Percentiles rank a stretch among this genome's conserved stretches.
Evolutionary conservation across 1,284 basidiomycete species (phyloP).

Genomic region (Cryptococcus depauperatus): DNA sequence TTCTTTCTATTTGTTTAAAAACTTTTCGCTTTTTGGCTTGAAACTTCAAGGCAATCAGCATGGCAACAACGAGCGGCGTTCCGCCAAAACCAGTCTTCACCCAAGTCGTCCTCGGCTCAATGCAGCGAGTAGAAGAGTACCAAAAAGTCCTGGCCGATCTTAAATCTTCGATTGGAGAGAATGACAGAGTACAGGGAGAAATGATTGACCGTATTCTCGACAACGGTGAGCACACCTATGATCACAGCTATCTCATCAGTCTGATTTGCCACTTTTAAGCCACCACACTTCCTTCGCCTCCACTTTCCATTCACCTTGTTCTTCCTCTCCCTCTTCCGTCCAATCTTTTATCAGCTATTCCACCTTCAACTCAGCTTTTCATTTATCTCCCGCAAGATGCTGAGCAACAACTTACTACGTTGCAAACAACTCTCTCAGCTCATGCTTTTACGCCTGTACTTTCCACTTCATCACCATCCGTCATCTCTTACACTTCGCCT

Average conservation of each 20-base stretch:
- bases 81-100: too few species aligned
- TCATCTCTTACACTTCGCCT: conserved; percentile 36
- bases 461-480: conserved; percentile 19
- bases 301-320: conserved; percentile 39
- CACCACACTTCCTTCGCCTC: conserved; percentile 35
- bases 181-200: conserved; percentile 33
- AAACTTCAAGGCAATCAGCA: too few species aligned
- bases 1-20: too few species aligned
- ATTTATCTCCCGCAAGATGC: conserved; percentile 28
- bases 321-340: conserved; percentile 38
- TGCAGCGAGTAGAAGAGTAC: conserved; percentile 42
- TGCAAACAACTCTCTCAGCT: conserved; percentile 23
- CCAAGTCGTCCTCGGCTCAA: conserved; percentile 41
- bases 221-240: conserved; percentile 31
- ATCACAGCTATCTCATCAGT: not conserved
- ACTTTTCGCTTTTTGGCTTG: too few species aligned
- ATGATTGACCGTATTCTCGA: conserved; percentile 45
- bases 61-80: too few species aligned
- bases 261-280: conserved; percentile 21
- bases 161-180: conserved; percentile 19
- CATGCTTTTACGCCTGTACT: conserved; percentile 24
- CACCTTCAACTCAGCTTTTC: conserved; percentile 37
- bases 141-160: conserved; percentile 30
- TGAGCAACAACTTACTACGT: conserved; percentile 12
- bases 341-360: conserved; percentile 32